Conservation (phyloP, 768 basidiomycete species). For the Russula foetens region DNA sequence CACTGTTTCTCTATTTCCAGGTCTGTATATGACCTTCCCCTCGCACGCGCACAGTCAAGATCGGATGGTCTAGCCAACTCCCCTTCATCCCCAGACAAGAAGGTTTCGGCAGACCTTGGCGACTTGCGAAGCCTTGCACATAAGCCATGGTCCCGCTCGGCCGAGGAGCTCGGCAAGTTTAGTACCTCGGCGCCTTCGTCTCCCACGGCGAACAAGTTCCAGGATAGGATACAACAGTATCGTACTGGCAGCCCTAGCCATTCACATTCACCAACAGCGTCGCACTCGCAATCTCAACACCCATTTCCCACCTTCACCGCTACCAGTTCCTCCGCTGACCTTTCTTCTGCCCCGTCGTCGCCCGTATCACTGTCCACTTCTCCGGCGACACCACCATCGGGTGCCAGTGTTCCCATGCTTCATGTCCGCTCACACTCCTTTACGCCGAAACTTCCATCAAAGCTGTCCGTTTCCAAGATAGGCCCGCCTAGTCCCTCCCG, state of each 20-base stretch:
- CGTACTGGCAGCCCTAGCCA: slow-evolving; percentile 37
- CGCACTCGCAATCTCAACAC: slow-evolving; percentile 22
- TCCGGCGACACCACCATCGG: slow-evolving; percentile 18
- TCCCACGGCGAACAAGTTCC: slow-evolving; percentile 42
- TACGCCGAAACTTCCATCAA: slow-evolving; percentile 63
- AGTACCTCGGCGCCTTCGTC: slow-evolving; percentile 29
- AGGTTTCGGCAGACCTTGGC: slow-evolving; percentile 37
- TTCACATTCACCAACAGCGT: slow-evolving; percentile 22
- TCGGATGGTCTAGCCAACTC: slow-evolving; percentile 30
- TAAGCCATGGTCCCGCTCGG: slow-evolving; percentile 72
- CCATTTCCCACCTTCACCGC: slow-evolving; percentile 28
- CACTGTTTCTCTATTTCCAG: slow-evolving; percentile 29
- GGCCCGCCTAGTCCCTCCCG: slow-evolving; percentile 41
- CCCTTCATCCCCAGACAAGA: slow-evolving; percentile 28
- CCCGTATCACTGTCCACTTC: slow-evolving; percentile 29
- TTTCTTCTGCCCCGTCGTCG: slow-evolving; percentile 17
- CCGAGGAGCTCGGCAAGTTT: slow-evolving; percentile 64
- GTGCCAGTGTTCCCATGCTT: slow-evolving; percentile 22
- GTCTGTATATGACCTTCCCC: slow-evolving; percentile 57
- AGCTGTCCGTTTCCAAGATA: slow-evolving; percentile 49
- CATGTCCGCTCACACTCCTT: slow-evolving; percentile 64
- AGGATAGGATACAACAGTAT: slow-evolving; percentile 59
- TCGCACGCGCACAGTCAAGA: slow-evolving; percentile 34
- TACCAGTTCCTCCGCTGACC: slow-evolving; percentile 7
- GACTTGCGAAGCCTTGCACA: slow-evolving; percentile 64